These are phyloP conservation scores for Penicillium sp. DNA, from an alignment of 2,329 filamentous ascomycete genomes.

Conservation along the genomic window DNA sequence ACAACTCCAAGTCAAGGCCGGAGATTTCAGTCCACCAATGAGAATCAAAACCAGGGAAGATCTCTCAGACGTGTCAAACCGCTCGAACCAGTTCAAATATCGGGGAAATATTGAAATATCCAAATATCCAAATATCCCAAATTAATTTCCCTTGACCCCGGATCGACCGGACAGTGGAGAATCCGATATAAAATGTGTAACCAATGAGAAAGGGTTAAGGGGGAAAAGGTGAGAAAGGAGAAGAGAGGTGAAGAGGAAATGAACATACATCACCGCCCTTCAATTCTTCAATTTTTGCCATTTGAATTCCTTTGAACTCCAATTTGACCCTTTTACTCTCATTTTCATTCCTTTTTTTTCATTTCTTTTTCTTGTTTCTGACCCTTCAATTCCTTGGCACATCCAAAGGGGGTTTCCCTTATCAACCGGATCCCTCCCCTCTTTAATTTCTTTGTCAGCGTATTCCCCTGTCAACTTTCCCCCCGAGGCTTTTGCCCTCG, in stretches of 20 bases:
- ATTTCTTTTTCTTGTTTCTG: neutral
- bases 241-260: neutral
- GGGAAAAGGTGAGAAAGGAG: neutral
- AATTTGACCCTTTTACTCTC: neutral
- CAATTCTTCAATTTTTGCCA: neutral
- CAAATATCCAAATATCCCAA: neutral
- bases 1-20: neutral
- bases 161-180: conserved; percentile 27
- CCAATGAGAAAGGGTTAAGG: conserved; percentile 13
- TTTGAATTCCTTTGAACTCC: neutral
- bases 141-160: conserved; percentile 18
- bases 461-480: neutral
- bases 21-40: conserved; percentile 24
- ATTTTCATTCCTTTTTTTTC: conserved; percentile 4
- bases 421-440: neutral
- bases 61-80: neutral
- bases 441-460: conserved; percentile 13
- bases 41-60: neutral
- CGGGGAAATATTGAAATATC: neutral
- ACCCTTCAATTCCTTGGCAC: neutral
- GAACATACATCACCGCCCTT: conserved; percentile 1
- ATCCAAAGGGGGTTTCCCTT: neutral
- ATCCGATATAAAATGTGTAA: conserved; percentile 12
- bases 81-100: neutral
- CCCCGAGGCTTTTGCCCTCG: conserved; percentile 1